Evolutionary conservation across 805 yeast species (phyloP).

Genomic region (Saccharomycopsis guyanensis): DNA sequence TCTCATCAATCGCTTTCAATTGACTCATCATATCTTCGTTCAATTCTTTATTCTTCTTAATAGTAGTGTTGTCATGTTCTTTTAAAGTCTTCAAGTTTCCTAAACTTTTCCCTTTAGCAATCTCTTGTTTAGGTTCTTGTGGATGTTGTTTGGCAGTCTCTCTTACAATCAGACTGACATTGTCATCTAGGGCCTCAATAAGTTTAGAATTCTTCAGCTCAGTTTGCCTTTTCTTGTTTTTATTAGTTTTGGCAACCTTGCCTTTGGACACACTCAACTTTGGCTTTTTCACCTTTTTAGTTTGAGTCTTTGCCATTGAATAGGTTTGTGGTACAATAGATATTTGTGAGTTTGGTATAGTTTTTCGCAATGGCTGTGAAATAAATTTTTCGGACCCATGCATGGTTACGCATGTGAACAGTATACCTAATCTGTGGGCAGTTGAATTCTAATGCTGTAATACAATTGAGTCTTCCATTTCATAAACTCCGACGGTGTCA

Average conservation of each 20-base stretch:
- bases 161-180: not conserved
- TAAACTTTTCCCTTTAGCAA: not conserved
- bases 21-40: not conserved
- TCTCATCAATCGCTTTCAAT: conserved; percentile 7
- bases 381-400: no score
- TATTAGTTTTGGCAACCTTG: not conserved
- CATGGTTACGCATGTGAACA: no score
- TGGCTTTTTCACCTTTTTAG: not conserved
- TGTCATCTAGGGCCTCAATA: not conserved
- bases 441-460: no score
- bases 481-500: no score
- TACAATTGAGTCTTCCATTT: no score
- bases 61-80: conserved; percentile 1
- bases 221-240: not conserved
- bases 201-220: not conserved
- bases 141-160: not conserved
- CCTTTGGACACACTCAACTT: not conserved
- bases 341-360: no score
- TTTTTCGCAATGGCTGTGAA: no score
- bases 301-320: not conserved
- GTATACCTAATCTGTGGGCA: no score
- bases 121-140: not conserved
- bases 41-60: not conserved
- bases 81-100: not conserved
- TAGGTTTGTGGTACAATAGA: no score